These are phyloP conservation scores for Apophysomyces sp. DNA, from an alignment of 371 early-diverging fungal species.

Conservation along the genomic window DNA sequence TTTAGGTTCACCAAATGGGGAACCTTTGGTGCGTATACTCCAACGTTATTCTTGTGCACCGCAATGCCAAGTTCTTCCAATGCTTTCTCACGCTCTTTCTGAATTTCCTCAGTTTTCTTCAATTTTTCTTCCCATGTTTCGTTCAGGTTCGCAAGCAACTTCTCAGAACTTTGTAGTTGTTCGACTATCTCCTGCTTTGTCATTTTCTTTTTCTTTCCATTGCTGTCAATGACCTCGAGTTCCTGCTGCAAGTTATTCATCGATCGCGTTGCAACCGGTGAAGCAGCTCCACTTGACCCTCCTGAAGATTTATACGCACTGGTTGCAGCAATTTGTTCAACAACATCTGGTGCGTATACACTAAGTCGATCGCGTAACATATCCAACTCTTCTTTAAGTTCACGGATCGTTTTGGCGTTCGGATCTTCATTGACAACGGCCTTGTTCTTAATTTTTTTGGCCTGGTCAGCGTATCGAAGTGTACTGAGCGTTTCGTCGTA, in stretches of 20 bases:
- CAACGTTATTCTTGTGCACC: constrained; percentile 72
- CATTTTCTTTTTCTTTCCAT: constrained; percentile 51
- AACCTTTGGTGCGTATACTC: constrained; percentile 79
- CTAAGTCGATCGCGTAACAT: constrained; percentile 65
- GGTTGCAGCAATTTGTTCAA: constrained; percentile 27
- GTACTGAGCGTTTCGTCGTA: constrained; percentile 93
- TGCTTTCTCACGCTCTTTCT: constrained; percentile 70
- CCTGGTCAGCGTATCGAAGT: constrained; percentile 93
- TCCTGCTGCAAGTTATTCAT: constrained; percentile 23
- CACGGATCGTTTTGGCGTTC: constrained; percentile 79
- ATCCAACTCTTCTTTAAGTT: constrained; percentile 83
- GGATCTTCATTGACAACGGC: constrained; percentile 94
- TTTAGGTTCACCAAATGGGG: constrained; percentile 91
- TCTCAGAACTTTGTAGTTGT: constrained; percentile 82
- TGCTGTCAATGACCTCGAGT: constrained; percentile 41
- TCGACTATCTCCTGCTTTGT: constrained; percentile 69
- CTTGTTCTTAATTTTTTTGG: constrained; percentile 90
- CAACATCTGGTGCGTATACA: constrained; percentile 60
- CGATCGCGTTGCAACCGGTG: constrained; percentile 12
- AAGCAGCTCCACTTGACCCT: background rate
- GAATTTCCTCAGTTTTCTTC: constrained; percentile 70
- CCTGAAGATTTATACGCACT: constrained; percentile 15
- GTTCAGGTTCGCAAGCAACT: constrained; percentile 81
- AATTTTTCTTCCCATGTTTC: constrained; percentile 89
- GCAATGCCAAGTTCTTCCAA: constrained; percentile 82